phyloP scores from a whole-genome alignment of 163 green algal species.

The Chlamydomonas reinhardtii region DNA sequence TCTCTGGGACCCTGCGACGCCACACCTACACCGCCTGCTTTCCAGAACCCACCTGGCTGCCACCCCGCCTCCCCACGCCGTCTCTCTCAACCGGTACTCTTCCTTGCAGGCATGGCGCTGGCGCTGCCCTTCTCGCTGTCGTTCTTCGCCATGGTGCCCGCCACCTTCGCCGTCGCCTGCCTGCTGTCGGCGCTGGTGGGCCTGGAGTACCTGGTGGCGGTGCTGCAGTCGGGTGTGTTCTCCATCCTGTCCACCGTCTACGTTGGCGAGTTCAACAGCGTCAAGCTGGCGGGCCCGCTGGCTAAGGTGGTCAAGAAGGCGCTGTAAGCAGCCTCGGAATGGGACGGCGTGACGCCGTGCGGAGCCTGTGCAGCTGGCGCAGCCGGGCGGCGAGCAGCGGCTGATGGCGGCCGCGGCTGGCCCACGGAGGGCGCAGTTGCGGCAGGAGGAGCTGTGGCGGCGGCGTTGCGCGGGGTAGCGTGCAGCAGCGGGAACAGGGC shows the following conservation, averaged over 20 bases:
- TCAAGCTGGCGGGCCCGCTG: slow-evolving; percentile 57
- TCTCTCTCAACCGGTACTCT: too few species aligned
- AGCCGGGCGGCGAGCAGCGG: too few species aligned
- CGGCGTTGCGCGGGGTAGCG: too few species aligned
- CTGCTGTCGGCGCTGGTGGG: slow-evolving; percentile 64
- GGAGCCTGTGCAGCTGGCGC: too few species aligned
- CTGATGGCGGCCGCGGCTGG: too few species aligned
- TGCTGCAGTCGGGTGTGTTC: slow-evolving; percentile 68
- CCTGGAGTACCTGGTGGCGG: slow-evolving; percentile 68
- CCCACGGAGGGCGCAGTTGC: too few species aligned
- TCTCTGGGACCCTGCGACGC: not conserved
- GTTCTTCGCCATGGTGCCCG: slow-evolving; percentile 61
- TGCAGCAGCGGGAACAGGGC: too few species aligned
- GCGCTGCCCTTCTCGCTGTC: slow-evolving; percentile 67
- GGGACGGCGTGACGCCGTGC: too few species aligned
- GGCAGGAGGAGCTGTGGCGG: too few species aligned
- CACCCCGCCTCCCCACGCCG: not conserved
- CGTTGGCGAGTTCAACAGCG: slow-evolving; percentile 66
- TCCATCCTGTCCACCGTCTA: slow-evolving; percentile 65
- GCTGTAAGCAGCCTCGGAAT: not conserved
- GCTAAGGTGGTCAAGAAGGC: slow-evolving; percentile 60
- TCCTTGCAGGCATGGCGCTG: slow-evolving; percentile 58
- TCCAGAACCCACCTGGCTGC: not conserved
- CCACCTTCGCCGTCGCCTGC: slow-evolving; percentile 62
- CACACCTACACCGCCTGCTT: not conserved